Conservation (phyloP, 108 stramenopile species). For the Epipyxis sp. region DNA sequence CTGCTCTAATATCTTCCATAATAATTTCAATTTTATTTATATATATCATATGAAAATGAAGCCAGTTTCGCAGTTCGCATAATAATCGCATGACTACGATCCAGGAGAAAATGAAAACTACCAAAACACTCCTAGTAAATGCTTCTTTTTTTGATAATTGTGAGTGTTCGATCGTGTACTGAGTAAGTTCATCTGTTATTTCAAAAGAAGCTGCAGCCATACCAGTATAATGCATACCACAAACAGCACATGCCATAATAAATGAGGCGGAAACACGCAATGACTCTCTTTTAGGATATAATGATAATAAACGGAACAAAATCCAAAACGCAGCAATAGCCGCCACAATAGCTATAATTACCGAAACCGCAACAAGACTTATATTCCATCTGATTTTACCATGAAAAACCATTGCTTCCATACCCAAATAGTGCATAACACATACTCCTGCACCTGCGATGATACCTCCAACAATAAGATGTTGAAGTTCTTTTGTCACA, state of each 20-base stretch:
- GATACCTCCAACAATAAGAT: slow-evolving; percentile 1
- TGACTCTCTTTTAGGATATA: slow-evolving; percentile 16
- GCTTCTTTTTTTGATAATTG: no score
- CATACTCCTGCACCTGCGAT: slow-evolving; percentile 2
- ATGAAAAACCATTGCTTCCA: background rate
- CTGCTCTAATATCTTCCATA: no score
- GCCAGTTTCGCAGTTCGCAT: no score
- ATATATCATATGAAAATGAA: no score
- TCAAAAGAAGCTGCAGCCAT: slow-evolving; percentile 16
- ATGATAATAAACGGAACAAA: slow-evolving; percentile 26
- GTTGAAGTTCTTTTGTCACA: background rate
- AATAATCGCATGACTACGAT: no score
- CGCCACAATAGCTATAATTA: background rate
- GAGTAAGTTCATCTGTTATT: no score
- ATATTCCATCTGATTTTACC: background rate
- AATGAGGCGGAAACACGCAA: slow-evolving; percentile 1
- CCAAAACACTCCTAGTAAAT: no score
- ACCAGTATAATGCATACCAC: slow-evolving; percentile 20
- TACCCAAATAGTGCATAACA: slow-evolving; percentile 1
- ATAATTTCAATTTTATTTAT: no score
- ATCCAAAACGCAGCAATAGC: slow-evolving; percentile 10
- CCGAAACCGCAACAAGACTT: background rate
- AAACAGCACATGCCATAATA: slow-evolving; percentile 7
- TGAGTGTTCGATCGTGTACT: no score
- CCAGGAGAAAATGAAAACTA: no score